Evolutionary conservation across 2,329 filamentous ascomycete species (phyloP), one percentile per base, ranked within the genome.

Genomic region (Xylaria sp.): DNA sequence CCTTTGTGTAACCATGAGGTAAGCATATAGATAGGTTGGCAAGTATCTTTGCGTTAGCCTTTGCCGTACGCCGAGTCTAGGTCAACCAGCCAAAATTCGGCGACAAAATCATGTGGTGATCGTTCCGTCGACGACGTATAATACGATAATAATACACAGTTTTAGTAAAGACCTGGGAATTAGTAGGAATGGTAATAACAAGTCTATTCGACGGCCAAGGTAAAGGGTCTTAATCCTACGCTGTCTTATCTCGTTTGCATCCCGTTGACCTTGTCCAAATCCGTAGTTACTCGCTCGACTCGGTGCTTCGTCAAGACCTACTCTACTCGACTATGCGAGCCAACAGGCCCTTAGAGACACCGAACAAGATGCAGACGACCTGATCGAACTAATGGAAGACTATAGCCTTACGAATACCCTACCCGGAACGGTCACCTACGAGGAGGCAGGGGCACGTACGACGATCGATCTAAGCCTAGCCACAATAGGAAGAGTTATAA

Each of bases 221-320:
- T 56, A 47, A 19, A 3, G 14, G 17, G 12, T 38, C 19, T n/a
- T 7, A 1, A 14, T 31, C 21, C 45, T 5, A 40, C 6, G 21
- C 50, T 7, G 2, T 56, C 33, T 50, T 7, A 49, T 64, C 43
- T 57, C 33, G 25, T 19, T 57, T 54, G 40, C 51, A 38, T 53
- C 47, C 35, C 28, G 25, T 25, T 60, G 21, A 60, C 45, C 19
- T 57, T 4, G 33, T 11, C 15, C 28, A 15, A 35, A 58, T 12
- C 19, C 52, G 19, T 47, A 64, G 57, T 31, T 64, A 40, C 57
- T 57, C 54, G 8, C 51, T 53, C 52, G 40, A 45, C 58, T 61
- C 3, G 46, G 3, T 23, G 43, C 14, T 17, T 49, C 52, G 38
- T 15, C 61, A 8, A 19, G 25, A n/a, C 57, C 45, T 21, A 57